phyloP scores from a whole-genome alignment of 2,329 filamentous ascomycete species.

The Hypoxylon sp. region DNA sequence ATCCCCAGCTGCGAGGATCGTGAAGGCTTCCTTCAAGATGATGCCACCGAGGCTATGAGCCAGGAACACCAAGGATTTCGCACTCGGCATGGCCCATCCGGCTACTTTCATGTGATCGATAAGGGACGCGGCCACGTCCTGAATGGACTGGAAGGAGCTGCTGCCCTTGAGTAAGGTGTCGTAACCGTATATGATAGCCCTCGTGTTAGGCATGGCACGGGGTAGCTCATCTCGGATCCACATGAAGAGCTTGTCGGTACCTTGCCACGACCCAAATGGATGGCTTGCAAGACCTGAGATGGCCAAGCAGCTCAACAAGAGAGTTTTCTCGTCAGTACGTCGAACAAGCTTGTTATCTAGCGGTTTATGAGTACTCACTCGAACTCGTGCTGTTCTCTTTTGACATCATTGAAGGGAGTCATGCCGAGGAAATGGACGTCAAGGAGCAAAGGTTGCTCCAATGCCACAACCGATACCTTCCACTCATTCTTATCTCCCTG shows the following conservation, averaged over 20 bases:
- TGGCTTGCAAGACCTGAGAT: slow-evolving; percentile 39
- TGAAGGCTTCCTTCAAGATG: slow-evolving; percentile 37
- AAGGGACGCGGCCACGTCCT: slow-evolving; percentile 33
- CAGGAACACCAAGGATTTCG: slow-evolving; percentile 39
- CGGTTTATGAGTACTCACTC: slow-evolving; percentile 25
- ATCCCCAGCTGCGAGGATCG: slow-evolving; percentile 21
- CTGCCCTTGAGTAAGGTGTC: slow-evolving; percentile 36
- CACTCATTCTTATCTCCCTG: slow-evolving; percentile 1
- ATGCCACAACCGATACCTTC: not conserved
- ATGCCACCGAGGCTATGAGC: slow-evolving; percentile 43
- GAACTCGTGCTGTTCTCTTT: slow-evolving; percentile 19
- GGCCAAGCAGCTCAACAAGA: slow-evolving; percentile 34
- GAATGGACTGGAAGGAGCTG: slow-evolving; percentile 37
- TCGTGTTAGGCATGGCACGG: slow-evolving; percentile 19
- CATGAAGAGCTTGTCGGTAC: slow-evolving; percentile 37
- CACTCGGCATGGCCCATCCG: slow-evolving; percentile 24
- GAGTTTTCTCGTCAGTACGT: not conserved
- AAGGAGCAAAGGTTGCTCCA: slow-evolving; percentile 22
- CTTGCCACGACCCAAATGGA: slow-evolving; percentile 36
- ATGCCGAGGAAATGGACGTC: slow-evolving; percentile 38
- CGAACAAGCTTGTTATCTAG: not conserved
- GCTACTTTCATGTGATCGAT: slow-evolving; percentile 27
- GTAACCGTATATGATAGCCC: slow-evolving; percentile 39
- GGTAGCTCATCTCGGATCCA: slow-evolving; percentile 42
- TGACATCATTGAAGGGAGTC: slow-evolving; percentile 34